phyloP scores from a whole-genome alignment of 441 rosid species.

The Brassica hybrid region DNA sequence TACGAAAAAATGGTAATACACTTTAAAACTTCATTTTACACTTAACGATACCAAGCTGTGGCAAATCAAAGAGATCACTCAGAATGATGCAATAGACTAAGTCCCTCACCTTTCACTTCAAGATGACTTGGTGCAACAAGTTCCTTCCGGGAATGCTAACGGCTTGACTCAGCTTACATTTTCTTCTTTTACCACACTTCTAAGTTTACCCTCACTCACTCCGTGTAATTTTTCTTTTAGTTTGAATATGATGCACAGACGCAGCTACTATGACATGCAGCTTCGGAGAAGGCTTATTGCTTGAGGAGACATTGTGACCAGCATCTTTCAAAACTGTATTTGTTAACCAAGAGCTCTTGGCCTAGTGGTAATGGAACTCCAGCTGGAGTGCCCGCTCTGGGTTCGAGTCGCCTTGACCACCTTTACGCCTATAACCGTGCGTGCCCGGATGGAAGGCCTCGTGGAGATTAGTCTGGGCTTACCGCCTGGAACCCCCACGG shows the following conservation, averaged over 20 bases:
- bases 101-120: constrained; percentile 33
- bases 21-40: neutral
- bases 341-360: too few species aligned
- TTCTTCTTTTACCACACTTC: constrained; percentile 49
- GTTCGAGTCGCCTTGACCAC: too few species aligned
- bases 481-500: too few species aligned
- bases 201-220: constrained; percentile 37
- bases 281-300: too few species aligned
- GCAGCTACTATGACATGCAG: too few species aligned
- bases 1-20: neutral
- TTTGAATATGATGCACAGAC: too few species aligned
- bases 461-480: too few species aligned
- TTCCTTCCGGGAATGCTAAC: neutral
- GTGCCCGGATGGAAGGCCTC: too few species aligned
- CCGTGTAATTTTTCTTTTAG: constrained; percentile 27
- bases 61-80: constrained; percentile 6
- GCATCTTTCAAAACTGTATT: constrained; percentile 14
- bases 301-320: too few species aligned
- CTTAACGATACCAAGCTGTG: constrained; percentile 9
- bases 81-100: neutral
- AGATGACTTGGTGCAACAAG: neutral
- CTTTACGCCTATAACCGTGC: too few species aligned
- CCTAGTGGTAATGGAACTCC: too few species aligned
- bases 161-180: constrained; percentile 45
- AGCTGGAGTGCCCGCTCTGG: too few species aligned